These are phyloP conservation scores for Alternaria brassicicola DNA, from an alignment of 2,329 filamentous ascomycete genomes.

Conservation along the genomic window DNA sequence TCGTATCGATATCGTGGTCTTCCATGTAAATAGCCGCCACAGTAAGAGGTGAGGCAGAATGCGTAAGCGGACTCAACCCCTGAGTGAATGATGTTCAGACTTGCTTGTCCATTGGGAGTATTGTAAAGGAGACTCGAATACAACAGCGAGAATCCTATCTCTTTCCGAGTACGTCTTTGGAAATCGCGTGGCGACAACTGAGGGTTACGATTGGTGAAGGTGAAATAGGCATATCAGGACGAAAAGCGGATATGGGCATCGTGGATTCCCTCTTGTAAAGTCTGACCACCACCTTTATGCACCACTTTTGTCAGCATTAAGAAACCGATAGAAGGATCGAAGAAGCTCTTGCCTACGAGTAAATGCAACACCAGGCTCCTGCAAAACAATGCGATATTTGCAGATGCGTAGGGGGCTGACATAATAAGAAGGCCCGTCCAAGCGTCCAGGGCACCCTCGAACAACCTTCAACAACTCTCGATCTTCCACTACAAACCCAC, in stretches of 20 bases:
- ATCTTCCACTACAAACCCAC: constrained; percentile 35
- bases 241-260: constrained; percentile 8
- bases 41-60: background rate
- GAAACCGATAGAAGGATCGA: background rate
- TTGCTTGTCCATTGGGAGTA: background rate
- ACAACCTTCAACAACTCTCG: constrained; percentile 30
- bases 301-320: background rate
- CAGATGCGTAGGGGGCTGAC: constrained; percentile 24
- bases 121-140: background rate
- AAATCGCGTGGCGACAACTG: background rate
- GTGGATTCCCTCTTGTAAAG: background rate
- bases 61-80: constrained; percentile 1
- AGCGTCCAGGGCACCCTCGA: constrained; percentile 26
- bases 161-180: background rate
- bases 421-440: constrained; percentile 26
- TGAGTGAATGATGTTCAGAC: constrained; percentile 1
- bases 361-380: background rate
- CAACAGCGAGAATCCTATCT: background rate
- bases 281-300: background rate
- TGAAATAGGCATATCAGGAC: constrained; percentile 7
- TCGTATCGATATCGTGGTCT: background rate
- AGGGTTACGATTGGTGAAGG: constrained; percentile 3
- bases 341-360: background rate
- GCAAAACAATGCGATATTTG: constrained; percentile 12
- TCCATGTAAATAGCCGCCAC: background rate